A percentile compares a stretch with the other conserved stretches of the same genome.
phyloP scores from a whole-genome alignment of 441 rosid genomes.

The Gossypium gossypioides region DNA sequence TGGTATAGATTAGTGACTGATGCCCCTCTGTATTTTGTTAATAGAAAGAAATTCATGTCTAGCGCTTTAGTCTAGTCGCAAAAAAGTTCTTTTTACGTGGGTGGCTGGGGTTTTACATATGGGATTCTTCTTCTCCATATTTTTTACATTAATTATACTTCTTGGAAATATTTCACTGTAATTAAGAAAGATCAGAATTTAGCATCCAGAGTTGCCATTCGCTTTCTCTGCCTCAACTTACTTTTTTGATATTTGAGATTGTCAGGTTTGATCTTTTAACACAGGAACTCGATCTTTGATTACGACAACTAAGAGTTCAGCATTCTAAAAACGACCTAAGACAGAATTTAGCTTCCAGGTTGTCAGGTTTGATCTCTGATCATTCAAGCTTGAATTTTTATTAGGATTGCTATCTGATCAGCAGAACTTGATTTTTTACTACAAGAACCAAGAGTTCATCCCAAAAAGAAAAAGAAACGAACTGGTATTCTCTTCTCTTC shows the following conservation, averaged over 20 bases:
- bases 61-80: slow-evolving; percentile 3
- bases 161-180: slow-evolving; percentile 6
- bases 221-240: background rate
- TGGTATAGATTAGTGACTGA: slow-evolving; percentile 18
- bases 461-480: no score
- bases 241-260: background rate
- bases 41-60: slow-evolving; percentile 21
- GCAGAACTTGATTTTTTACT: background rate
- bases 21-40: slow-evolving; percentile 33
- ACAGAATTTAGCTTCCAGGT: background rate
- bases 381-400: background rate
- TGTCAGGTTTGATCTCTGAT: background rate
- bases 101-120: background rate
- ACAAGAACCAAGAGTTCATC: background rate
- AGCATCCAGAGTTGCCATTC: background rate
- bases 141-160: background rate
- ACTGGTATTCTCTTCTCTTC: no score
- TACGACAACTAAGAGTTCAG: no score
- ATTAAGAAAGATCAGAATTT: background rate
- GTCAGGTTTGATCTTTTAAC: background rate
- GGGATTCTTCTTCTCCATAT: slow-evolving; percentile 13
- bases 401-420: background rate
- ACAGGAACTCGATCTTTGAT: background rate
- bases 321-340: background rate
- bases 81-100: background rate